A percentile compares a stretch with the other conserved stretches of the same genome.
phyloP scores from a whole-genome alignment of 2,329 filamentous ascomycete genomes.

The Alternaria gaisen region DNA sequence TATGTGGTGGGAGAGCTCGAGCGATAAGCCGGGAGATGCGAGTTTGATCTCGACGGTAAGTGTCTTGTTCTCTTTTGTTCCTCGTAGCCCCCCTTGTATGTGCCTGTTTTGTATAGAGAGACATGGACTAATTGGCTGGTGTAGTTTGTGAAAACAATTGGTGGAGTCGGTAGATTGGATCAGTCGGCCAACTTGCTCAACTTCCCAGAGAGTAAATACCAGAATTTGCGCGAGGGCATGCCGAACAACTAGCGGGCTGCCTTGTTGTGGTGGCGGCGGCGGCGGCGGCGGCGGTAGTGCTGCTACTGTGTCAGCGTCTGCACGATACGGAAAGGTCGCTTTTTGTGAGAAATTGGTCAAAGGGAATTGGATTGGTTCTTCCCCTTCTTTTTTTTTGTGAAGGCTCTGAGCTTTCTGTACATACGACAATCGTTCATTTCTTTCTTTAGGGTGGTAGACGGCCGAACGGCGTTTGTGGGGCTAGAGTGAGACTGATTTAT shows the following conservation, averaged over 20 bases:
- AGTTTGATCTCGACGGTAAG: slow-evolving; percentile 45
- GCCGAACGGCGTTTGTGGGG: neutral
- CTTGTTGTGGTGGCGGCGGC: neutral
- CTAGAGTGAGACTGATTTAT: neutral
- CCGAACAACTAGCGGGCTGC: slow-evolving; percentile 25
- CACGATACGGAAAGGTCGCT: neutral
- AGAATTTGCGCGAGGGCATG: slow-evolving; percentile 63
- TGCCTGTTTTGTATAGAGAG: neutral
- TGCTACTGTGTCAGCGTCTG: neutral
- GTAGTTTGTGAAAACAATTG: slow-evolving; percentile 63
- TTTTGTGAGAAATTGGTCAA: neutral
- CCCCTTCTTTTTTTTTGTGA: neutral
- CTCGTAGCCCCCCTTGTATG: neutral
- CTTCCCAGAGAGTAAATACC: slow-evolving; percentile 74
- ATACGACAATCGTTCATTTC: neutral
- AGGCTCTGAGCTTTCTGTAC: neutral
- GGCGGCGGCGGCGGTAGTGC: too few relatives aligned
- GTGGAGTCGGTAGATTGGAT: slow-evolving; percentile 62
- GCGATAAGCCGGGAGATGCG: slow-evolving; percentile 43
- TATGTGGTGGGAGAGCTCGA: slow-evolving; percentile 52
- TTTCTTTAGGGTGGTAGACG: neutral
- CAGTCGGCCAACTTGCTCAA: slow-evolving; percentile 66
- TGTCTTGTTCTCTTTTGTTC: neutral
- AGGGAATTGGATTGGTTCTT: neutral
- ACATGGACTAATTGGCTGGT: slow-evolving; percentile 8